Percentiles rank a stretch among this genome's conserved stretches.
Conservation (phyloP, 176 grass and related monocot genomes). For the Miscanthus lutarioriparius region DNA sequence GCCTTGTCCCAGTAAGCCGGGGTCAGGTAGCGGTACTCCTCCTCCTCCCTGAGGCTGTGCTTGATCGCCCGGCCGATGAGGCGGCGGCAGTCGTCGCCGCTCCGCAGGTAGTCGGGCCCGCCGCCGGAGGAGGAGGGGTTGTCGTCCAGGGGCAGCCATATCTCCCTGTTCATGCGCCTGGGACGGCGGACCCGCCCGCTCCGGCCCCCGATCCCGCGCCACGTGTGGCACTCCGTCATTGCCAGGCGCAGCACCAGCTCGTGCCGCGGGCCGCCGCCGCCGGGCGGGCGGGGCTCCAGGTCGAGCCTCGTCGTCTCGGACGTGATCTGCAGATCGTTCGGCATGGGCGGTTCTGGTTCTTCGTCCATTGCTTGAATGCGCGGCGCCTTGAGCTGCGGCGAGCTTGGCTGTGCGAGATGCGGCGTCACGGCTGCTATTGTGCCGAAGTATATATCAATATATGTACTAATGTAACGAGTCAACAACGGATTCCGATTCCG, state of each 20-base stretch:
- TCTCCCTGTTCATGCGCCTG: background rate
- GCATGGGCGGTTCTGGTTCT: background rate
- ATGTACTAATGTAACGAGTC: too few species aligned
- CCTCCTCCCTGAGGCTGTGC: background rate
- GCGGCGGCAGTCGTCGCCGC: slow-evolving; percentile 1
- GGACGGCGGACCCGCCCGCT: background rate
- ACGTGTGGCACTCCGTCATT: background rate
- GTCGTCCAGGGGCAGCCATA: background rate
- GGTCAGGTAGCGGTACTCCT: background rate
- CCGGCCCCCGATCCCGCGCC: background rate
- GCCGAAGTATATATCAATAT: background rate
- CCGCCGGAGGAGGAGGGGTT: background rate
- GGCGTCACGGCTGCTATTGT: background rate
- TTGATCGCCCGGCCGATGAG: background rate
- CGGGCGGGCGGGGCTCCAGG: background rate
- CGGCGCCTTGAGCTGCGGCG: background rate
- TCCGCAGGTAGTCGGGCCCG: background rate
- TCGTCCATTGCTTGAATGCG: background rate
- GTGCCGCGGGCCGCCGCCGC: background rate
- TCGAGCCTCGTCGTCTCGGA: background rate
- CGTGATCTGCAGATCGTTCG: background rate
- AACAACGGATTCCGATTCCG: too few species aligned
- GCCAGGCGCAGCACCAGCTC: background rate
- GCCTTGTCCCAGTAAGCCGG: background rate
- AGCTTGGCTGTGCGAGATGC: background rate